Evolutionary conservation across 2,329 filamentous ascomycete species (phyloP).

Genomic region (Penicillium sp.): DNA sequence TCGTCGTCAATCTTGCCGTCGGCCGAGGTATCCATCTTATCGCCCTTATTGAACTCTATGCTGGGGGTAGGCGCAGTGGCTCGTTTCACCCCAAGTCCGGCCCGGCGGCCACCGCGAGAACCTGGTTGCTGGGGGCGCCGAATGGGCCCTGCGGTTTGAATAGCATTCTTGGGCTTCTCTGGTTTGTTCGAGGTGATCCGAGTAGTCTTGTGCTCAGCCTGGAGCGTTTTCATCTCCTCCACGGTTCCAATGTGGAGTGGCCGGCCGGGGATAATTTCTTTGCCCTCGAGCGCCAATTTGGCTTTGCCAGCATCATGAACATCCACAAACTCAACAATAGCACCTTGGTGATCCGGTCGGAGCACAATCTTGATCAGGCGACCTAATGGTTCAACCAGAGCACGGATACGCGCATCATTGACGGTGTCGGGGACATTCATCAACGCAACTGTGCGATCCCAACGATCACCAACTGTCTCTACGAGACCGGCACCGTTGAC

Average conservation of each 20-base stretch:
- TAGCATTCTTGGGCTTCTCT: constrained; percentile 39
- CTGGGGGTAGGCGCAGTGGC: constrained; percentile 21
- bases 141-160: constrained; percentile 38
- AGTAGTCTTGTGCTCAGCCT: constrained; percentile 42
- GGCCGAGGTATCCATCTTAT: constrained; percentile 27
- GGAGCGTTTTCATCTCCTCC: constrained; percentile 49
- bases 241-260: constrained; percentile 52
- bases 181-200: constrained; percentile 32
- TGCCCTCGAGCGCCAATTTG: constrained; percentile 46
- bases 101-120: constrained; percentile 44
- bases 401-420: constrained; percentile 78
- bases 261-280: constrained; percentile 46
- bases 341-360: constrained; percentile 78
- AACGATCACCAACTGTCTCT: constrained; percentile 45
- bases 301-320: constrained; percentile 67
- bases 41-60: constrained; percentile 2
- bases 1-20: constrained; percentile 28
- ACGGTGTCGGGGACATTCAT: constrained; percentile 89
- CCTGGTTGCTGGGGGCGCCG: constrained; percentile 49
- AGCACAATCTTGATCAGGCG: constrained; percentile 73
- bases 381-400: constrained; percentile 70
- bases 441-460: constrained; percentile 73
- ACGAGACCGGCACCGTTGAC: constrained; percentile 36
- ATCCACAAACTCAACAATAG: constrained; percentile 78
- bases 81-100: constrained; percentile 52